Conservation (phyloP, 2,329 filamentous ascomycete genomes). For the Madurella mycetomatis region DNA sequence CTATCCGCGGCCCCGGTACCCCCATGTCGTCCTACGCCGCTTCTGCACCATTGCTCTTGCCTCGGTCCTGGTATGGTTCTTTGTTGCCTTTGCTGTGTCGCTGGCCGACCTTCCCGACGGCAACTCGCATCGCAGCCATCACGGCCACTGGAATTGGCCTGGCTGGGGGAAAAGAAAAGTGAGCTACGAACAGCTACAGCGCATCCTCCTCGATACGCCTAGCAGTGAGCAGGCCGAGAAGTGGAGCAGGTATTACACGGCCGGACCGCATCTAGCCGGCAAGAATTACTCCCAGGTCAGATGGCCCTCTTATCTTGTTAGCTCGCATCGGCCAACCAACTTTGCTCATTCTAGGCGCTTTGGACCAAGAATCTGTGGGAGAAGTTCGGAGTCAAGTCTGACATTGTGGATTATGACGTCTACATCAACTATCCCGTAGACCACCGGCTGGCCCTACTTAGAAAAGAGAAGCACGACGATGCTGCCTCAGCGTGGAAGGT, state of each 20-base stretch:
- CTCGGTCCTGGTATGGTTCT: slow-evolving; percentile 50
- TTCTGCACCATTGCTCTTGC: slow-evolving; percentile 61
- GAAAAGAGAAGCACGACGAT: slow-evolving; percentile 37
- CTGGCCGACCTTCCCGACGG: slow-evolving; percentile 31
- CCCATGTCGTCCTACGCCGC: slow-evolving; percentile 57
- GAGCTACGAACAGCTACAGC: slow-evolving; percentile 48
- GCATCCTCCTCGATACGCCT: slow-evolving; percentile 56
- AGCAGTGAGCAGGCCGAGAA: slow-evolving; percentile 55
- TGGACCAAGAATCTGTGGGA: slow-evolving; percentile 74
- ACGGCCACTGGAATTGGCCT: slow-evolving; percentile 28
- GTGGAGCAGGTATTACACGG: slow-evolving; percentile 75
- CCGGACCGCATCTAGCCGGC: slow-evolving; percentile 70
- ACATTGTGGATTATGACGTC: slow-evolving; percentile 66
- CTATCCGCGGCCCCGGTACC: slow-evolving; percentile 50
- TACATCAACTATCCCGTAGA: slow-evolving; percentile 75
- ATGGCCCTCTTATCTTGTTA: slow-evolving; percentile 28
- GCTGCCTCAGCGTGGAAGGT: slow-evolving; percentile 49
- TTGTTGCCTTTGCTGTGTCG: slow-evolving; percentile 43
- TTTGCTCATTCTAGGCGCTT: slow-evolving; percentile 38
- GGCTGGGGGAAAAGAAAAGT: slow-evolving; percentile 30
- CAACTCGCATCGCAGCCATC: slow-evolving; percentile 32
- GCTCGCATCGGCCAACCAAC: slow-evolving; percentile 5
- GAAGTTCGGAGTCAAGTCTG: slow-evolving; percentile 62
- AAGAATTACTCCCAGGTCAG: slow-evolving; percentile 65
- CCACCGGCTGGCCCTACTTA: slow-evolving; percentile 63